Percentiles rank a stretch among this genome's conserved stretches.
These are phyloP conservation scores for Rhodosporidiobolus sp. DNA, from an alignment of 768 basidiomycete genomes.

Conservation along the genomic window DNA sequence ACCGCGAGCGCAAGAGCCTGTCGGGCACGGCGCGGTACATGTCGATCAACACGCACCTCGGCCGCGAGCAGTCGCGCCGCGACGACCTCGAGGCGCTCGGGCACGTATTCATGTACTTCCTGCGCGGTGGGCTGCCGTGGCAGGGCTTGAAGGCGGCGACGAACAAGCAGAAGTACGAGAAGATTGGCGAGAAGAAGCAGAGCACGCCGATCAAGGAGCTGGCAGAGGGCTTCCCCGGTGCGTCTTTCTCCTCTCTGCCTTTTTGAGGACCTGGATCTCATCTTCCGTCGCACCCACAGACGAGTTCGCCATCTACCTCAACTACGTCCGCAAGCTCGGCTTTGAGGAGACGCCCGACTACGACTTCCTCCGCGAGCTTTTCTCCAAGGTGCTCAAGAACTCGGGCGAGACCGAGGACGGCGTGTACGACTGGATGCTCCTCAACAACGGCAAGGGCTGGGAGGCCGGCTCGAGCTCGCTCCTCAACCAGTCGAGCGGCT, in stretches of 20 bases:
- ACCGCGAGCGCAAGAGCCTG: conserved; percentile 94
- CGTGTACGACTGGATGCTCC: conserved; percentile 90
- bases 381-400: conserved; percentile 88
- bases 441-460: conserved; percentile 94
- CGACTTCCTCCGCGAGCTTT: conserved; percentile 92
- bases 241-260: conserved; percentile 41
- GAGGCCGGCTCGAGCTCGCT: conserved; percentile 56
- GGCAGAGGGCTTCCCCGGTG: conserved; percentile 91
- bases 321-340: conserved; percentile 97
- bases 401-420: conserved; percentile 87
- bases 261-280: conserved; percentile 8
- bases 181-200: conserved; percentile 99
- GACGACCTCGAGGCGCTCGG: conserved; percentile 99
- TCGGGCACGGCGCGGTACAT: conserved; percentile 98
- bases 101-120: conserved; percentile 99
- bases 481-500: conserved; percentile 27
- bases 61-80: conserved; percentile 77
- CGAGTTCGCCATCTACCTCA: conserved; percentile 97
- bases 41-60: conserved; percentile 99
- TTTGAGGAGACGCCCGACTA: conserved; percentile 99
- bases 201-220: conserved; percentile 95
- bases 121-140: conserved; percentile 95
- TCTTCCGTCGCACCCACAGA: no score
- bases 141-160: conserved; percentile 98
- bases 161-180: conserved; percentile 99